Conservation (phyloP, 192 early-diverging fungal genomes). For the Phycomyces nitens region DNA sequence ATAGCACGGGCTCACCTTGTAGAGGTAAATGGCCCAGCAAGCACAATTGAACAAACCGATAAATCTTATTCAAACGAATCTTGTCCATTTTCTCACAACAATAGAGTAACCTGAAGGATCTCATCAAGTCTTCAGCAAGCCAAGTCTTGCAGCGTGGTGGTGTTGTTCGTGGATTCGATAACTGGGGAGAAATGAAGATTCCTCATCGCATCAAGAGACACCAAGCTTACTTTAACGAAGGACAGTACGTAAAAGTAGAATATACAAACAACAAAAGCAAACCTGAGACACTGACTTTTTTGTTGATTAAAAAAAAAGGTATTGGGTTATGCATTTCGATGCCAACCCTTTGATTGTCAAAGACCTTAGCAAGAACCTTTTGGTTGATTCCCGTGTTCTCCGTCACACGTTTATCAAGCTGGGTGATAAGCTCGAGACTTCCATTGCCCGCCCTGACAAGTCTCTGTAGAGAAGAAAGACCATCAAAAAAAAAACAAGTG, state of each 20-base stretch:
- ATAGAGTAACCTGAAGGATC: conserved; percentile 60
- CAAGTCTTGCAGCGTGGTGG: conserved; percentile 81
- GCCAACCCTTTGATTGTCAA: conserved; percentile 60
- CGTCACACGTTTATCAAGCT: conserved; percentile 70
- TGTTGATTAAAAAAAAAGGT: conserved; percentile 32
- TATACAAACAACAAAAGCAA: background rate
- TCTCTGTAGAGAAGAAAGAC: conserved; percentile 21
- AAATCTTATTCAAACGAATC: conserved; percentile 2
- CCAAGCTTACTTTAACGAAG: conserved; percentile 70
- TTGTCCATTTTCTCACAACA: background rate
- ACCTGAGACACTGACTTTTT: no score
- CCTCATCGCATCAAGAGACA: conserved; percentile 89
- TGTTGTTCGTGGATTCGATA: conserved; percentile 81
- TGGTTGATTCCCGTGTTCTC: conserved; percentile 68
- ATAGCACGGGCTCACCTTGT: conserved; percentile 54
- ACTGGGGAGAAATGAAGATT: conserved; percentile 64
- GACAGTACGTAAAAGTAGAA: conserved; percentile 46
- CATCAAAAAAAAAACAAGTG: background rate
- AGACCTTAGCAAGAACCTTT: conserved; percentile 61
- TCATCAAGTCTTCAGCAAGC: conserved; percentile 72
- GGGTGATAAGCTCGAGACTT: conserved; percentile 59
- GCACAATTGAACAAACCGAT: background rate
- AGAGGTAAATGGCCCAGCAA: conserved; percentile 37
- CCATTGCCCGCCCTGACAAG: conserved; percentile 50
- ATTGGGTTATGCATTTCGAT: conserved; percentile 79